A percentile compares a stretch with the other conserved stretches of the same genome.
Evolutionary conservation across 768 basidiomycete species (phyloP).

Genomic region (Suillus americanus): DNA sequence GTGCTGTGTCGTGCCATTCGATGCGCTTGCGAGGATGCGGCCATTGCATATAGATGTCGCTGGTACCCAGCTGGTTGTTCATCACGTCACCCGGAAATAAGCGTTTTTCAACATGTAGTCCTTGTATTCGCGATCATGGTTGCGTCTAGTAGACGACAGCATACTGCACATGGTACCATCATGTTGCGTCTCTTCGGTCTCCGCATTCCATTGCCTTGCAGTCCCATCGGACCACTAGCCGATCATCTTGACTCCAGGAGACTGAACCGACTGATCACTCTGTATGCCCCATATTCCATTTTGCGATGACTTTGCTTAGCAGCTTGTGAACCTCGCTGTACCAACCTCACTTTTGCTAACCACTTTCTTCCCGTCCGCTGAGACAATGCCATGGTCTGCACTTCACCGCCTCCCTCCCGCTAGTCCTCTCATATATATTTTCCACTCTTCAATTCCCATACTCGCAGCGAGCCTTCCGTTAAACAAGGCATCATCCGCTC

Average conservation of each 20-base stretch:
- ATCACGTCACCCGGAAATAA: too few species aligned
- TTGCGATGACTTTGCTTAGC: not conserved
- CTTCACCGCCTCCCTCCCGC: not conserved
- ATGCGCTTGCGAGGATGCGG: not conserved
- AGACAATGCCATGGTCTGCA: not conserved
- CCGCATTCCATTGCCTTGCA: not conserved
- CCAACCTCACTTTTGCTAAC: not conserved
- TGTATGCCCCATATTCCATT: not conserved
- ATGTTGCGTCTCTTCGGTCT: conserved; percentile 25
- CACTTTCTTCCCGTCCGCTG: not conserved
- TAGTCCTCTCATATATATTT: not conserved
- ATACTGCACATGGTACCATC: not conserved
- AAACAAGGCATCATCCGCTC: not conserved
- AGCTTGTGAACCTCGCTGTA: too few species aligned
- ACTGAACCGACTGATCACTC: not conserved
- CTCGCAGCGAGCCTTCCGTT: not conserved
- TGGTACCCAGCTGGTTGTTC: too few species aligned
- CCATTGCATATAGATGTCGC: not conserved
- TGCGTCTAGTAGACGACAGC: not conserved
- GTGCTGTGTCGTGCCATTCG: not conserved
- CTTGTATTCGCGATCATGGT: too few species aligned
- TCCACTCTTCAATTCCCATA: not conserved
- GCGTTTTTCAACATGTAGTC: too few species aligned
- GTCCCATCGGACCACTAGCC: not conserved
- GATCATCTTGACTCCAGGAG: not conserved